Percentiles rank a stretch among this genome's conserved stretches.
Evolutionary conservation across 306 rosid species (phyloP).

Genomic region (Vicia sativa): DNA sequence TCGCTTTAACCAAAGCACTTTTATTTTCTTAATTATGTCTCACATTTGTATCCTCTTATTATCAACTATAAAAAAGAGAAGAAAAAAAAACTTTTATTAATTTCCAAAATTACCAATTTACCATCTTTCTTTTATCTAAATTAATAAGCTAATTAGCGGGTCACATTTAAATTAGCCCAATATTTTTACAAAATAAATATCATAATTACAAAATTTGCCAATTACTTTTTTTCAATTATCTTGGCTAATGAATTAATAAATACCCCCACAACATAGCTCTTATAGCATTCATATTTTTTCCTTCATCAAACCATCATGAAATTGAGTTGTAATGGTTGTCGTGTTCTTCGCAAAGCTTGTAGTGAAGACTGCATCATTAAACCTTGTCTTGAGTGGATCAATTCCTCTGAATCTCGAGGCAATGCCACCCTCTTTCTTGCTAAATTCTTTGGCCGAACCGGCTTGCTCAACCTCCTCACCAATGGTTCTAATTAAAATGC

Average conservation of each 20-base stretch:
- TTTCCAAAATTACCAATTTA: too few species aligned
- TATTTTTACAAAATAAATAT: not conserved
- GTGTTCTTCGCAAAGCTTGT: constrained; percentile 72
- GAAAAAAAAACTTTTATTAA: too few species aligned
- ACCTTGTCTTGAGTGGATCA: constrained; percentile 70
- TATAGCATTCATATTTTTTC: too few species aligned
- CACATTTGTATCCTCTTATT: too few species aligned
- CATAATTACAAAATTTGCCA: too few species aligned
- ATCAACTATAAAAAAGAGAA: too few species aligned
- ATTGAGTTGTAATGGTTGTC: constrained; percentile 77
- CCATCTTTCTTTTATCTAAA: not conserved
- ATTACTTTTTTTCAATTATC: too few species aligned
- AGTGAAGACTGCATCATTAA: constrained; percentile 53
- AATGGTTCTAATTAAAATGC: constrained; percentile 49
- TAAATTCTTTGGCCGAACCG: constrained; percentile 78
- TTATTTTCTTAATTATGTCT: not conserved
- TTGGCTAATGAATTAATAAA: too few species aligned
- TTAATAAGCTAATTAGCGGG: not conserved
- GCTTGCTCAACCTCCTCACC: constrained; percentile 64
- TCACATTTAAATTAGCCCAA: constrained; percentile 41
- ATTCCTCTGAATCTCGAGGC: constrained; percentile 63
- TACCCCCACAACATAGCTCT: too few species aligned
- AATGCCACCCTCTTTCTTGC: constrained; percentile 79
- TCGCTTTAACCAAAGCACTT: not conserved
- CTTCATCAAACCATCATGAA: constrained; percentile 38